Base-by-base conservation (phyloP, 176 grass and related monocot species). In the Puya raimondii region DNA sequence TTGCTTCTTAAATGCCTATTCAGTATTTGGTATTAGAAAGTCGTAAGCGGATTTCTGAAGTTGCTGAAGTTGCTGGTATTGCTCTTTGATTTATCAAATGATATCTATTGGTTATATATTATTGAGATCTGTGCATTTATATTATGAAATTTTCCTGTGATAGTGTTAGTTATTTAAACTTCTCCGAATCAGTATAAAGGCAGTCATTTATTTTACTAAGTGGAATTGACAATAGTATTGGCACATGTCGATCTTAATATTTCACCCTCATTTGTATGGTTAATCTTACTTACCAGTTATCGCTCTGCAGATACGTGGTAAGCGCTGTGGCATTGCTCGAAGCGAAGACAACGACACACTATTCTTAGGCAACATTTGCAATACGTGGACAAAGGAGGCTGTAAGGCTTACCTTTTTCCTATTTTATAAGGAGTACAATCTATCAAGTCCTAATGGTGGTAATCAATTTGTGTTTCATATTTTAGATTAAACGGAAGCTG, bases 331-430 rank as follows among this genome's bases (percentile, higher is more conserved):
- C 1, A 50, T 84, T 21, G 78, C 84, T 51, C 77, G 80, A 21
- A 91, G 88, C 53, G 84, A 87, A 64, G 88, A 91, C 74, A 91
- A 87, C 48, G 88, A 91, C 64, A 91, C 88, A 71, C 71, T 91
- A 33, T 91, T 91, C 69, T 64, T 91, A 65, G 88, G 88, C 10
- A 91, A 91, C 49, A 91, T 91, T 53, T 91, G 88, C 80, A 91
- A 91, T 50, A 91, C 88, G 21, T 91, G 88, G 88, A 91, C 88
- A 68, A 91, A 91, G 53, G 88, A 91, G 80, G 84, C 84, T 79
- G 88, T 91, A 79, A 22, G 15, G 50, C 58, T 63, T 54, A 61
- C n/a, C 2, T 75, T 66, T 42, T 52, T 8, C 15, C 48, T 42
- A 48, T 15, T 78, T 70, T 51, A 42, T 48, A 47, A 57, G 20